These are phyloP conservation scores for Clavispora fructus DNA, from an alignment of 805 yeast species.

Conservation along the genomic window DNA sequence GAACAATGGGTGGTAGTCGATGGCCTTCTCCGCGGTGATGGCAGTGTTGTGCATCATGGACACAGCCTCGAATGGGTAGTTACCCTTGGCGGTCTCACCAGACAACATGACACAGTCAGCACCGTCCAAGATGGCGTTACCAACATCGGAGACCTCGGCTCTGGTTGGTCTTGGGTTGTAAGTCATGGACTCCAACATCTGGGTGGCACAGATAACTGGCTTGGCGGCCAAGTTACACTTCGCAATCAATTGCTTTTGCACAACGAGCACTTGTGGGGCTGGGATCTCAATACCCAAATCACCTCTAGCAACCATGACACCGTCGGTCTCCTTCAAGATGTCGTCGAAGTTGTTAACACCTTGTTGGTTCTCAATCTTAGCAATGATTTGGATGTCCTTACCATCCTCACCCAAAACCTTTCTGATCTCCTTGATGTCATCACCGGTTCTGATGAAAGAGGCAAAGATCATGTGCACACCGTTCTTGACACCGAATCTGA, in stretches of 20 bases:
- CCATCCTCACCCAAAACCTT: conserved; percentile 96
- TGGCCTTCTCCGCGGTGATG: conserved; percentile 92
- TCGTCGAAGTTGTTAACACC: conserved; percentile 99
- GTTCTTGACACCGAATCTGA: conserved; percentile 94
- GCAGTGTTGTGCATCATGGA: conserved; percentile 98
- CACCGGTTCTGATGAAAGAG: conserved; percentile 92
- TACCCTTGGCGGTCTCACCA: conserved; percentile 99
- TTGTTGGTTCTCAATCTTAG: conserved; percentile 98
- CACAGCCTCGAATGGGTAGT: conserved; percentile 96
- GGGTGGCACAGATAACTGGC: conserved; percentile 99
- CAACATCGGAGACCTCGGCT: conserved; percentile 99
- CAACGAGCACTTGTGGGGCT: conserved; percentile 97
- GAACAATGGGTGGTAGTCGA: conserved; percentile 79
- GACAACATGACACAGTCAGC: conserved; percentile 99
- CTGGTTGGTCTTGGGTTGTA: conserved; percentile 99
- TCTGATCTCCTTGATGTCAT: conserved; percentile 87
- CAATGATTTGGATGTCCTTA: conserved; percentile 90
- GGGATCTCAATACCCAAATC: conserved; percentile 99
- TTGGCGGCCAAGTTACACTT: conserved; percentile 99
- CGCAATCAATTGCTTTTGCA: conserved; percentile 97
- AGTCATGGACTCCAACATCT: conserved; percentile 99
- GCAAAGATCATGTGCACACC: conserved; percentile 98
- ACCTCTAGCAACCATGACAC: conserved; percentile 99
- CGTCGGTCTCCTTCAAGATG: conserved; percentile 90
- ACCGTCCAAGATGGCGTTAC: conserved; percentile 98